A percentile compares a stretch with the other conserved stretches of the same genome.
Conservation (phyloP, 352 stramenopile species). For the Phytophthora pinifolia region DNA sequence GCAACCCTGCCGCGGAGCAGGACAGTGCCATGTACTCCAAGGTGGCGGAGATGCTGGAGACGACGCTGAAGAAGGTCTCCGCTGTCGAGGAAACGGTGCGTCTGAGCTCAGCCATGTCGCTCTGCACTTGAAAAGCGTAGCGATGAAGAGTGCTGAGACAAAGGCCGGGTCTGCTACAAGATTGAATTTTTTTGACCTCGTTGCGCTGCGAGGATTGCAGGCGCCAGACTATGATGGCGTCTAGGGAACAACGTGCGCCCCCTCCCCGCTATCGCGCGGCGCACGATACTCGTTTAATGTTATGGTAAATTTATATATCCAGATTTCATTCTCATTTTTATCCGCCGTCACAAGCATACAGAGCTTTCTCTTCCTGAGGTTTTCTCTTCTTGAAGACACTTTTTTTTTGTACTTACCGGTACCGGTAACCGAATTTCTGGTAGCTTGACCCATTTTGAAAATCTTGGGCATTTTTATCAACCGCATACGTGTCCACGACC, state of each 20-base stretch:
- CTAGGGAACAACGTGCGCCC: slow-evolving; percentile 1
- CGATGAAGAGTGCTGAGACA: no score
- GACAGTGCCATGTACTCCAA: slow-evolving; percentile 60
- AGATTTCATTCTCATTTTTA: no score
- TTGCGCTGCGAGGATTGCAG: background rate
- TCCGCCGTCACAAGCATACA: no score
- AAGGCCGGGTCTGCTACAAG: background rate
- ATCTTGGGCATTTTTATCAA: slow-evolving; percentile 4
- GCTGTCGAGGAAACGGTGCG: slow-evolving; percentile 74
- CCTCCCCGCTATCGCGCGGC: background rate
- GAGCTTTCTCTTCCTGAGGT: no score
- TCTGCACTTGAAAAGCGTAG: slow-evolving; percentile 39
- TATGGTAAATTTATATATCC: slow-evolving; percentile 8
- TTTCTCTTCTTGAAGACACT: no score
- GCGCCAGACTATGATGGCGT: slow-evolving; percentile 20
- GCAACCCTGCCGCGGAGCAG: slow-evolving; percentile 39
- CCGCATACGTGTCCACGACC: slow-evolving; percentile 15
- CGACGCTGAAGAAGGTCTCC: slow-evolving; percentile 75
- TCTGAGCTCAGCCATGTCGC: slow-evolving; percentile 73
- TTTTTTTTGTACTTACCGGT: slow-evolving; percentile 18
- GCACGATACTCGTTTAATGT: slow-evolving; percentile 12
- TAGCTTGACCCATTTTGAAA: background rate
- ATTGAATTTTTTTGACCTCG: slow-evolving; percentile 9
- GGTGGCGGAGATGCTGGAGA: slow-evolving; percentile 67
- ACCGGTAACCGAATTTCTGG: background rate